Conservation (phyloP, 2,329 filamentous ascomycete genomes). For the Gaeumannomyces tritici region DNA sequence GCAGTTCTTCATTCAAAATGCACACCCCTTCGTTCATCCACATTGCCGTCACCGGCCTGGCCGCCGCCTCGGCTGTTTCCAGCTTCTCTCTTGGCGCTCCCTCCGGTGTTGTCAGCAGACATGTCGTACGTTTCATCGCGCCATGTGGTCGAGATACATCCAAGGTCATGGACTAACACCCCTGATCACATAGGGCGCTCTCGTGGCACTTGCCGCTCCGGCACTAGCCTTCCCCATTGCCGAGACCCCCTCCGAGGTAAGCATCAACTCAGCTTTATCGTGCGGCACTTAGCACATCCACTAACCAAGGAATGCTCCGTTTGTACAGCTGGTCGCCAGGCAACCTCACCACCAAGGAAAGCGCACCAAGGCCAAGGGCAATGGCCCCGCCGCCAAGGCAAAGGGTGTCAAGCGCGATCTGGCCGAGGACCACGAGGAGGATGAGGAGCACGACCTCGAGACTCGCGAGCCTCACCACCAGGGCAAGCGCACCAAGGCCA, state of each 20-base stretch:
- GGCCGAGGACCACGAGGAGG: slow-evolving; percentile 1
- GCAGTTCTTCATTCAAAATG: slow-evolving; percentile 15
- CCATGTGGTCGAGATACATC: slow-evolving; percentile 15
- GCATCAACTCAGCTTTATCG: not conserved
- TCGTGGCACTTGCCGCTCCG: slow-evolving; percentile 17
- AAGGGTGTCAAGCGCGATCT: slow-evolving; percentile 3
- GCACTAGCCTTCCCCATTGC: slow-evolving; percentile 13
- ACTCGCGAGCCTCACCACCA: slow-evolving; percentile 12
- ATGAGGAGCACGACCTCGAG: slow-evolving; percentile 7
- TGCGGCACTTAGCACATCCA: not conserved
- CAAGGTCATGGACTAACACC: not conserved
- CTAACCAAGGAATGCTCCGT: slow-evolving; percentile 5
- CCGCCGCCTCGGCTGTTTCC: slow-evolving; percentile 18
- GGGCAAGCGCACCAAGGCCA: slow-evolving; percentile 9
- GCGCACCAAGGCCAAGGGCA: not conserved
- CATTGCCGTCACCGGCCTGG: slow-evolving; percentile 18
- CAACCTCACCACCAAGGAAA: slow-evolving; percentile 7
- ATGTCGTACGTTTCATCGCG: slow-evolving; percentile 14
- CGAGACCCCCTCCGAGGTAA: slow-evolving; percentile 9
- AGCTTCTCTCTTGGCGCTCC: slow-evolving; percentile 14
- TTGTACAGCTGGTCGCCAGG: slow-evolving; percentile 4
- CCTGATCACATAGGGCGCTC: slow-evolving; percentile 11
- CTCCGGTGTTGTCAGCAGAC: slow-evolving; percentile 12
- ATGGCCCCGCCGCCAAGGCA: not conserved
- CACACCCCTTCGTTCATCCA: slow-evolving; percentile 19